Base-by-base conservation (phyloP, 345 rosid genomes). In the Bruguiera sexangula region DNA sequence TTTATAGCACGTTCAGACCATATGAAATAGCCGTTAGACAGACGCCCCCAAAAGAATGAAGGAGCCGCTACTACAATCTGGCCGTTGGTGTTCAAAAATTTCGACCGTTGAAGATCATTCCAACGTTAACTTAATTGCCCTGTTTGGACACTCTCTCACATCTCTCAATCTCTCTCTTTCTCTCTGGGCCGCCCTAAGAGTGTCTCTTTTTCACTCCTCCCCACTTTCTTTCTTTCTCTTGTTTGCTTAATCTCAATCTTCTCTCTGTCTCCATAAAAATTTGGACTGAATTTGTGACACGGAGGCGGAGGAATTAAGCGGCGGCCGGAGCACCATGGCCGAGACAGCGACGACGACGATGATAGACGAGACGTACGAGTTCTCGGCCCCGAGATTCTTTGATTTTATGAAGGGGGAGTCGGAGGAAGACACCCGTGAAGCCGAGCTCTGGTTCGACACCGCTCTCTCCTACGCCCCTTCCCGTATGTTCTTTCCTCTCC, bases 371-470 rank as follows among this genome's bases (percentile, higher is more conserved):
- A 52, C 71, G 0, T 95, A 92, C 75, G 99, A 95, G 84, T 95
- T 90, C 82, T 85, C 89, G 7, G 99, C 99, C 6, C 98, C 98
- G 1, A 63, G 81, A 29, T 96, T 94, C 84, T 96, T 81, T n/a
- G 97, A 96, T 75, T 96, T 96, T 80, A 69, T 76, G 0, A 80
- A 72, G 3, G 96, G 79, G 29, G 98, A 96, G 79, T 82, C 89
- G 0, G 91, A 87, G 26, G 90, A 89, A 30, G 95, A 90, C 32
- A 64, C 63, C 66, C 78, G 82, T 13, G 77, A 79, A 31, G 98
- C 96, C 0, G 99, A 96, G 77, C 89, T 88, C 67, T 96, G 99
- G 99, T 96, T 96, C 72, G 86, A 82, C 2, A 73, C 80, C 21
- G 84, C 95, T 22, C 76, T 87, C 55, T 80, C 87, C 81, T 83